Evolutionary conservation across 148 eudicot species (phyloP).

Genomic region (Dysphania ambrosioides): DNA sequence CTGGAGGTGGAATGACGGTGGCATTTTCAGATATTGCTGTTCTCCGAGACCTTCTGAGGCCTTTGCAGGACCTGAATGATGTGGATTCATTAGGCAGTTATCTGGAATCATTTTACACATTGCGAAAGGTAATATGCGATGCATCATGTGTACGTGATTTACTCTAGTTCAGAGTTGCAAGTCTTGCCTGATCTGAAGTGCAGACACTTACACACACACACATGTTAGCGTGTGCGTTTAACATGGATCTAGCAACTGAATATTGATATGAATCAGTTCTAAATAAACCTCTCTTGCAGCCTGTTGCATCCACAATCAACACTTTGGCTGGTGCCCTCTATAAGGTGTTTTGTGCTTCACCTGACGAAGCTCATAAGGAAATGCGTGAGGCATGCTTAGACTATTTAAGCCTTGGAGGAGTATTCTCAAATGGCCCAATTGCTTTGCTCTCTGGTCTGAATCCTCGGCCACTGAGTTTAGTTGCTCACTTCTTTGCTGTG

Average conservation of each 20-base stretch:
- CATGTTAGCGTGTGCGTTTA: no score
- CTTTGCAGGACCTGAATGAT: conserved; percentile 50
- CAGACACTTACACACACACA: not conserved
- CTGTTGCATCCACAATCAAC: conserved; percentile 74
- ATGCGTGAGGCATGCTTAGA: conserved; percentile 72
- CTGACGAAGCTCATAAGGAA: conserved; percentile 69
- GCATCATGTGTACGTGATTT: not conserved
- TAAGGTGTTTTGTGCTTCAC: conserved; percentile 73
- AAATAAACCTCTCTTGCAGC: conserved; percentile 39
- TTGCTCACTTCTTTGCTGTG: conserved; percentile 75
- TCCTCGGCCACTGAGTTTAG: conserved; percentile 62
- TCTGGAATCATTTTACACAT: conserved; percentile 70
- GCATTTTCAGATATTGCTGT: conserved; percentile 72
- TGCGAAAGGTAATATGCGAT: conserved; percentile 59
- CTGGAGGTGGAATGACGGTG: conserved; percentile 93
- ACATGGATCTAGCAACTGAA: not conserved
- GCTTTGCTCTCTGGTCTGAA: conserved; percentile 75
- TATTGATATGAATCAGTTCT: not conserved
- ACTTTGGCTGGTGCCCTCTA: conserved; percentile 74
- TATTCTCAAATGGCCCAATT: conserved; percentile 59
- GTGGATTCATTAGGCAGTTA: conserved; percentile 50
- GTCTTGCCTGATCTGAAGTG: not conserved
- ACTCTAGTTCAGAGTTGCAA: not conserved
- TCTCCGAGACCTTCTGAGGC: conserved; percentile 62
- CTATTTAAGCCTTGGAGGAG: conserved; percentile 76